phyloP scores from a whole-genome alignment of 176 grass and related monocot genomes.

The Saccharum officinarum region DNA sequence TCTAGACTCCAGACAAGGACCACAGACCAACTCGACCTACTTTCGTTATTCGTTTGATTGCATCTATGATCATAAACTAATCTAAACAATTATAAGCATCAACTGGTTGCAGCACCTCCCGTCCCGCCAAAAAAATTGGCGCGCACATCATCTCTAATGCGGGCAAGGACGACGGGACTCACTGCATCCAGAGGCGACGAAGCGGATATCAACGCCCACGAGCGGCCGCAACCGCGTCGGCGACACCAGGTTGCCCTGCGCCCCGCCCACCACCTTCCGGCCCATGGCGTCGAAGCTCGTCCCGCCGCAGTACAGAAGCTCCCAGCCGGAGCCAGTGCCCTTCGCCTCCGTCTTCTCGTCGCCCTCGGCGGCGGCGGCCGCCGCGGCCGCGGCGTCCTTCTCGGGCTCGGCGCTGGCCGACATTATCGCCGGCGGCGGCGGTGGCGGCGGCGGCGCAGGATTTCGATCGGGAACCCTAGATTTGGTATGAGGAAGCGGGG shows the following conservation, averaged over 20 bases:
- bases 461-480: constrained; percentile 58
- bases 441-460: constrained; percentile 24
- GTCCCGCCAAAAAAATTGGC: background rate
- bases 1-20: background rate
- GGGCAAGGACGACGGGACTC: constrained; percentile 24
- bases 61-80: background rate
- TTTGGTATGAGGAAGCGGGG: constrained; percentile 45
- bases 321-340: constrained; percentile 37
- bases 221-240: constrained; percentile 81
- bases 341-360: constrained; percentile 46
- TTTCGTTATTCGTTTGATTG: background rate
- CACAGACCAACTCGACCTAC: background rate
- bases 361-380: background rate
- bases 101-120: background rate
- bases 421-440: constrained; percentile 46
- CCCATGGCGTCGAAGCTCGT: constrained; percentile 76
- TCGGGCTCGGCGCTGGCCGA: constrained; percentile 46
- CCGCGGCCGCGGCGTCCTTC: constrained; percentile 26
- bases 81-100: background rate
- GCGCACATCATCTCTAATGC: background rate
- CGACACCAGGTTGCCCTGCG: constrained; percentile 61
- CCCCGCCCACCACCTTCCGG: constrained; percentile 47
- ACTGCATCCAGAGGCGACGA: constrained; percentile 89
- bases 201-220: constrained; percentile 77
- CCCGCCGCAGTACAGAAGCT: constrained; percentile 84